Evolutionary conservation across 2,329 filamentous ascomycete genomes (phyloP).

Genomic region (Coniella lustricola): DNA sequence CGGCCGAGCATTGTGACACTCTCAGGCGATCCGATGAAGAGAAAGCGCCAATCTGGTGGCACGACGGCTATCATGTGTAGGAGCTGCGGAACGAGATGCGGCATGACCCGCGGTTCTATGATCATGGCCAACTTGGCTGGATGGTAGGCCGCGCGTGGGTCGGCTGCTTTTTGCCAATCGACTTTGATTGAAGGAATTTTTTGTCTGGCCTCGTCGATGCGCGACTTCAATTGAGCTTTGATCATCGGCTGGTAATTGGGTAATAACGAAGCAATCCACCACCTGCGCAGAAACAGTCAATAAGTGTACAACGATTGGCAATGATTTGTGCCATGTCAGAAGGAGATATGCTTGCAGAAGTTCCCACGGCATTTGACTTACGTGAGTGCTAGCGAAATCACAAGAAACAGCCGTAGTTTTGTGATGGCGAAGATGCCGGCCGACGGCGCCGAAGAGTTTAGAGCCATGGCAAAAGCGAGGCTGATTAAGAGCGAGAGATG

Average conservation of each 20-base stretch:
- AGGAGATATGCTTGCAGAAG: not conserved
- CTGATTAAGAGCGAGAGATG: not conserved
- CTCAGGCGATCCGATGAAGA: conserved; percentile 45
- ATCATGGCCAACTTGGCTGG: conserved; percentile 47
- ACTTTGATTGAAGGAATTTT: conserved; percentile 34
- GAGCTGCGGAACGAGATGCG: conserved; percentile 45
- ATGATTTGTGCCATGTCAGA: not conserved
- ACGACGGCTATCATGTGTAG: conserved; percentile 51
- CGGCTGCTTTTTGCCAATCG: conserved; percentile 28
- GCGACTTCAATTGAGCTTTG: conserved; percentile 25
- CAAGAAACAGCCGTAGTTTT: conserved; percentile 28
- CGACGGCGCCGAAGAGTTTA: conserved; percentile 13
- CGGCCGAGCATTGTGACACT: conserved; percentile 39
- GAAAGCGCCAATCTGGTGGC: conserved; percentile 50
- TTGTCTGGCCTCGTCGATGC: conserved; percentile 31
- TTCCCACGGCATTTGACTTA: conserved; percentile 21
- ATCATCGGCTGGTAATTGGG: conserved; percentile 36
- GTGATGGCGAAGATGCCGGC: conserved; percentile 26
- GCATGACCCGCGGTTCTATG: conserved; percentile 43
- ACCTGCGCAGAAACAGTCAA: conserved; percentile 27
- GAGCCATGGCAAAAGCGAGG: conserved; percentile 16
- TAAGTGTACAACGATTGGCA: not conserved
- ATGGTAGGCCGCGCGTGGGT: conserved; percentile 35
- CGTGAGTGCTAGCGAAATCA: conserved; percentile 31
- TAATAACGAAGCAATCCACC: conserved; percentile 38